Percentiles rank a stretch among this genome's conserved stretches.
phyloP scores from a whole-genome alignment of 2,329 filamentous ascomycete species.

The Botrytis medusae region DNA sequence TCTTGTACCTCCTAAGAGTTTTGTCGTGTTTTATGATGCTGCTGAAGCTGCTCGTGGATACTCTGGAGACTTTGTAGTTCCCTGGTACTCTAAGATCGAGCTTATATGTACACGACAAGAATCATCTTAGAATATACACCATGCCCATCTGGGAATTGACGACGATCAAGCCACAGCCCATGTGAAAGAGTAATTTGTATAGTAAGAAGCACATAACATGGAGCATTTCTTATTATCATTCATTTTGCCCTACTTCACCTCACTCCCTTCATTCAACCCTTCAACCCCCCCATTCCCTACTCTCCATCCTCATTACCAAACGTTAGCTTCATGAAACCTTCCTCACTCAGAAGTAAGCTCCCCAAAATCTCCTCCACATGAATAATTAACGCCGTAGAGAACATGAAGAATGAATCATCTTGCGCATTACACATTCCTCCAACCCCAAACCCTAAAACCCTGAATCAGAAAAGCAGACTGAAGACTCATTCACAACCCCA shows the following conservation, averaged over 20 bases:
- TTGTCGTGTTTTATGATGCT: too few relatives aligned
- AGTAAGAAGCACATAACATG: not conserved
- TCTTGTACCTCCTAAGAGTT: too few relatives aligned
- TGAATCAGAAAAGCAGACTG: too few relatives aligned
- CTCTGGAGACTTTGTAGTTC: not conserved
- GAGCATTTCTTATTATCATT: not conserved
- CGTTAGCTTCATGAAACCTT: not conserved
- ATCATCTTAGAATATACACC: not conserved
- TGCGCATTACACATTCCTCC: not conserved
- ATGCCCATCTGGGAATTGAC: not conserved
- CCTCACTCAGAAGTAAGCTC: not conserved
- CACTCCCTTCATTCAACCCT: not conserved
- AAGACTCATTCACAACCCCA: not conserved
- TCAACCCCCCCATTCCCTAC: not conserved
- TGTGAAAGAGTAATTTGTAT: rapidly evolving
- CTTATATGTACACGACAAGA: not conserved
- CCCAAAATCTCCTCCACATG: not conserved
- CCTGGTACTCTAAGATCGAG: not conserved
- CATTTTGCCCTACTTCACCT: not conserved
- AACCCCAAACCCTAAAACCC: not conserved
- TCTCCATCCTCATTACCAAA: not conserved
- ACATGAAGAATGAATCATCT: rapidly evolving
- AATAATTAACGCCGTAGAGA: not conserved
- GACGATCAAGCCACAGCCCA: not conserved
- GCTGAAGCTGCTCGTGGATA: not conserved